Evolutionary conservation across 768 basidiomycete species (phyloP), one percentile per base, ranked within the genome.

Genomic region (Boletus patriciae): DNA sequence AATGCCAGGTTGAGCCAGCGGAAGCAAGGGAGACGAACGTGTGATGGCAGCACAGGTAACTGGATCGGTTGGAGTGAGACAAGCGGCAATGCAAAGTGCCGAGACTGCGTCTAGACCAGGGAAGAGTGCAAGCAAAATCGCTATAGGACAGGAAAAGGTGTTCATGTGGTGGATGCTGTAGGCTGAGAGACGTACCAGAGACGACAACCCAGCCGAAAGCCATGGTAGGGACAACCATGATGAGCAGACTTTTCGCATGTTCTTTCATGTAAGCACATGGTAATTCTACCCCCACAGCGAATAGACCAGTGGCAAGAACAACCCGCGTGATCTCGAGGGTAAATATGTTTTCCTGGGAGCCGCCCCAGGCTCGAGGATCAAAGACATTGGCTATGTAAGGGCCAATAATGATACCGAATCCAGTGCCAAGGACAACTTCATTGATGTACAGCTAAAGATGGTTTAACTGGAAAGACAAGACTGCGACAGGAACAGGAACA

Each of bases 231-330:
- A 92, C 79, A 18, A 92, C 85, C 82, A 91, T 82, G 40, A 82
- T 68, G 3, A 85, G 57, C 0, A 92, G 73, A 38, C 90, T 83
- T 63, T 81, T 87, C 41, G 83, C 89, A 65, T 96, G 92, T 29
- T 86, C 80, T 25, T 78, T 77, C 80, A 98, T 84, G 76, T 98
- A 98, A 1, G 85, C 82, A 54, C 83, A 78, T 0, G 96, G 95
- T 34, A 98, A 78, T 70, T 99, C 95, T 25, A 96, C 92, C 3
- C 96, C 96, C 33, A 98, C 92, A 8, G 95, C 91, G 65, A 99
- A 99, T 2, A 98, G 83, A 27, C 93, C 92, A 2, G 90, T 87
- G 4, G 88, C 95, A 44, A 99, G 88, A 48, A 97, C 90, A 34
- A 97, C 73, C 10, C 94, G 81, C 75, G 87, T 94, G 18, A 96